Percentiles rank a stretch among this genome's conserved stretches.
phyloP scores from a whole-genome alignment of 768 basidiomycete genomes.

The Trametes gibbosa region DNA sequence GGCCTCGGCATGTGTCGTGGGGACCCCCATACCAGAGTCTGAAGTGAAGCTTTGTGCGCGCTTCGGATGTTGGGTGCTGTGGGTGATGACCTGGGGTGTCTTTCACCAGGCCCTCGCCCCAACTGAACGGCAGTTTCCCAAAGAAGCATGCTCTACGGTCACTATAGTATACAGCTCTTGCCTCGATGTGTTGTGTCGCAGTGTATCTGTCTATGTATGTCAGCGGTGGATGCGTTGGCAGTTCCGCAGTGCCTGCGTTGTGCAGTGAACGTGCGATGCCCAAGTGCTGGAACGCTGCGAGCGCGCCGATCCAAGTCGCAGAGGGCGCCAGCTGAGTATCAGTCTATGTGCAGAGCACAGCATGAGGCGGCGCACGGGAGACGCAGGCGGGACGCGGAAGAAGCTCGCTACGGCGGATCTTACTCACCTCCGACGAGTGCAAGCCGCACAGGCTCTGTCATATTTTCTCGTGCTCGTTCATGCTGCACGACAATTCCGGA shows the following conservation, averaged over 20 bases:
- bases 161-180: no score
- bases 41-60: no score
- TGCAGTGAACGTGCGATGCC: no score
- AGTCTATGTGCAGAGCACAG: conserved; percentile 11
- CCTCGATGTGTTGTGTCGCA: no score
- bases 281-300: neutral
- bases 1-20: no score
- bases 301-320: neutral
- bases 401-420: conserved; percentile 13
- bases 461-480: conserved; percentile 1
- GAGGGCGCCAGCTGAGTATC: neutral
- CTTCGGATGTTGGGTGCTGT: no score
- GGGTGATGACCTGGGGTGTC: no score
- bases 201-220: no score
- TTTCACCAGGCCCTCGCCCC: no score
- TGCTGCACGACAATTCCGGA: neutral
- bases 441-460: conserved; percentile 14
- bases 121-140: no score
- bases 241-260: neutral
- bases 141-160: no score
- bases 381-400: neutral
- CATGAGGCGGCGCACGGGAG: neutral
- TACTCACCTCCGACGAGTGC: conserved; percentile 13
- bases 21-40: no score
- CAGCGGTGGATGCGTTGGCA: neutral